These are phyloP conservation scores for Sporisorium exsertum DNA, from an alignment of 1,284 basidiomycete genomes.

Conservation along the genomic window DNA sequence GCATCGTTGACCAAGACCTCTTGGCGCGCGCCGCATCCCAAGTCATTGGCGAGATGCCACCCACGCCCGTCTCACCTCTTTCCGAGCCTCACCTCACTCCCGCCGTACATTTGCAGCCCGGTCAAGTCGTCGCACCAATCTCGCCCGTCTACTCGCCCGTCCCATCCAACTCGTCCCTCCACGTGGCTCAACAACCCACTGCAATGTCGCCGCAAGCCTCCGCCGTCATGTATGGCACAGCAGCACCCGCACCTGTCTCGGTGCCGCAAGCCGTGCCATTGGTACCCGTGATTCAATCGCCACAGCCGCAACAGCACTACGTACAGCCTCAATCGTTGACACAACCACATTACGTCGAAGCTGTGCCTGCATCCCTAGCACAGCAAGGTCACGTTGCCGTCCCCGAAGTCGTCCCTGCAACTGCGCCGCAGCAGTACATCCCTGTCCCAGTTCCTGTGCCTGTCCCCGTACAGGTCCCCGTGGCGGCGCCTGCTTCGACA, in stretches of 20 bases:
- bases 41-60: constrained; percentile 55
- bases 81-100: constrained; percentile 24
- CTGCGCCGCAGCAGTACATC: background rate
- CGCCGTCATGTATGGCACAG: constrained; percentile 19
- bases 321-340: constrained; percentile 1
- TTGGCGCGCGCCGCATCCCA: constrained; percentile 57
- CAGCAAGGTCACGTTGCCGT: background rate
- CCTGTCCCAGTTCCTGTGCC: background rate
- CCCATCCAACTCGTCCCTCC: constrained; percentile 34
- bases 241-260: constrained; percentile 7
- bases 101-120: constrained; percentile 33
- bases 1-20: constrained; percentile 52
- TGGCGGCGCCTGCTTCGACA: constrained; percentile 3
- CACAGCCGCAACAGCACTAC: constrained; percentile 16
- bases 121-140: constrained; percentile 36
- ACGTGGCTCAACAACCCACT: constrained; percentile 25
- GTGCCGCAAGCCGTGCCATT: constrained; percentile 16
- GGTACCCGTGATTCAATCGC: constrained; percentile 12
- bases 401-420: background rate
- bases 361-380: constrained; percentile 1
- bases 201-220: constrained; percentile 29
- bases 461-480: background rate
- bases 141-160: constrained; percentile 43
- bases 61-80: constrained; percentile 25
- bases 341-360: constrained; percentile 15